Conservation (phyloP, 2,329 filamentous ascomycete species). For the Penicillium sp. region DNA sequence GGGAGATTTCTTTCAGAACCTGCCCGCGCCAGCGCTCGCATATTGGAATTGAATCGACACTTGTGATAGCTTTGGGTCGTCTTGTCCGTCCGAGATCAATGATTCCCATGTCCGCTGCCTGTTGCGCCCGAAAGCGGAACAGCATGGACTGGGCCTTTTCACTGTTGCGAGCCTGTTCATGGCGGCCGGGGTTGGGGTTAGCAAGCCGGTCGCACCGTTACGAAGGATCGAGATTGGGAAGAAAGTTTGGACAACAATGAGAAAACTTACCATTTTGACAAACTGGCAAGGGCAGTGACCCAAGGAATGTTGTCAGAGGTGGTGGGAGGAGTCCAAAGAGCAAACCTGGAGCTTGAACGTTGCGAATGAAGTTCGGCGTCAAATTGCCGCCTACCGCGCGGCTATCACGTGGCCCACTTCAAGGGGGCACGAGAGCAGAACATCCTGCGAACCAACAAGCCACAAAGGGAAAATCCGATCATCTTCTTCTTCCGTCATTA, state of each 20-base stretch:
- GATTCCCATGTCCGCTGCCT: slow-evolving; percentile 93
- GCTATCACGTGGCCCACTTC: slow-evolving; percentile 10
- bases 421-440: background rate
- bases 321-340: slow-evolving; percentile 24
- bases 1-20: slow-evolving; percentile 93
- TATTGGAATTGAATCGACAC: slow-evolving; percentile 76
- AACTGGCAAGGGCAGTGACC: slow-evolving; percentile 21
- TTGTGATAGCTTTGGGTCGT: slow-evolving; percentile 87
- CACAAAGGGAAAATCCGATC: background rate
- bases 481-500: background rate
- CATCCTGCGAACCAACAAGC: background rate
- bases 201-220: slow-evolving; percentile 13
- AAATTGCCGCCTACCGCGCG: slow-evolving; percentile 26
- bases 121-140: slow-evolving; percentile 97
- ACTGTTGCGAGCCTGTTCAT: slow-evolving; percentile 80
- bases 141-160: slow-evolving; percentile 99
- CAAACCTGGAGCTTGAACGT: slow-evolving; percentile 28
- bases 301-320: slow-evolving; percentile 14
- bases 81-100: slow-evolving; percentile 89
- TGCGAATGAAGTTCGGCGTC: slow-evolving; percentile 32
- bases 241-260: background rate
- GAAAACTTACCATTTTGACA: slow-evolving; percentile 34
- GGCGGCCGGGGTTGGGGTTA: slow-evolving; percentile 21
- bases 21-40: slow-evolving; percentile 99
- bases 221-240: no score